Base-by-base conservation (phyloP, 2,329 filamentous ascomycete genomes). In the Phyllosticta capitalensis region DNA sequence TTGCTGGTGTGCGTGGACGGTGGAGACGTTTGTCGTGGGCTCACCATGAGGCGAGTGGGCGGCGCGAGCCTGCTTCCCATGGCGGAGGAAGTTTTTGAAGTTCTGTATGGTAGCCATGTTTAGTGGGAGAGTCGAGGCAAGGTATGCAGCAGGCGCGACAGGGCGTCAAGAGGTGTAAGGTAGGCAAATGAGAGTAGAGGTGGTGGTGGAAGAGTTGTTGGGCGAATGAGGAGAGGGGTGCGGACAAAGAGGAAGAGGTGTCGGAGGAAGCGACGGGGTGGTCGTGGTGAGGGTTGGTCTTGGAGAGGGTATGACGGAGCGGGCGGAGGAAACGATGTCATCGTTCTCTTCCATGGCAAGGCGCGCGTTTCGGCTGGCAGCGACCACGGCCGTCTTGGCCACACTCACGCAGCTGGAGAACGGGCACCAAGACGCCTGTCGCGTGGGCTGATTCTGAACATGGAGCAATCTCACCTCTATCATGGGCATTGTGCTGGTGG, bases 61-160 rank as follows among this genome's bases (percentile, higher is more conserved):
- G 64, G 79, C 81, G 65, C 90, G 88, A 67, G 91, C 92, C 81
- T 96, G 91, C 80, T 96, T 96, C 76, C 92, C 92, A 80, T 96
- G 92, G 66, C 92, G 89, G 76, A 97, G 94, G 76, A 97, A 95
- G 76, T 96, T 96, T 78, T 97, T 96, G 68, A 96, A 84, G 72
- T 94, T 94, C 79, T 96, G 92, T 78, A 96, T 95, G 53, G 83
- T 83, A 68, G 81, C 84, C 83, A 86, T 86, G 69, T 60, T 74
- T 69, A 50, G 62, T 24, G 45, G 24, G 51, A 50, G 14, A 52
- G 48, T 52, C 26, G 50, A 48, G 61, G 52, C 26, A 51, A 28
- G n/a, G 49, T 21, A n/a, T 17, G 9, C 38, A 19, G 28, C 26
- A 52, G 60, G 22, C 54, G 52, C 21, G 19, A 21, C 21, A 26